Conservation (phyloP, 2,329 filamentous ascomycete genomes). For the Furcasterigmium sp. region DNA sequence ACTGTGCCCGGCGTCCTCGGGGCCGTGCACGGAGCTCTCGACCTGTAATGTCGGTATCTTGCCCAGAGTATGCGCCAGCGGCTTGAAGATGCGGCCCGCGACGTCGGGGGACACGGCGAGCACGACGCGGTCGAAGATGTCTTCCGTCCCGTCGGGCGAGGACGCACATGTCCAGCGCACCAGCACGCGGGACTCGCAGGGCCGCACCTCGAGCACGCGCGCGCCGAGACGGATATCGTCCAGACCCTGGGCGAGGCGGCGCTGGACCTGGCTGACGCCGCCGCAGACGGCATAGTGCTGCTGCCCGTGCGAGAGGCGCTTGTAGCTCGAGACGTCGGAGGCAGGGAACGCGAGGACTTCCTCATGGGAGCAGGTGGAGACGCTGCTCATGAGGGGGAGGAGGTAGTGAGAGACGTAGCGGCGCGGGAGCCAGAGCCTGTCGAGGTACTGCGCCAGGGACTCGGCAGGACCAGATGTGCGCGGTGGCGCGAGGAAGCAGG, state of each 20-base stretch:
- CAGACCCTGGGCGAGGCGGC: conserved; percentile 34
- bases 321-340: conserved; percentile 45
- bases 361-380: conserved; percentile 49
- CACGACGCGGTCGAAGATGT: conserved; percentile 45
- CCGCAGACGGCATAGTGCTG: conserved; percentile 45
- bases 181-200: too few species aligned
- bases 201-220: conserved; percentile 26
- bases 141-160: conserved; percentile 14
- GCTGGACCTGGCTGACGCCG: conserved; percentile 44
- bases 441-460: conserved; percentile 41
- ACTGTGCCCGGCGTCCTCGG: too few species aligned
- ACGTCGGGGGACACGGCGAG: conserved; percentile 51
- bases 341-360: conserved; percentile 47
- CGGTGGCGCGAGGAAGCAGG: conserved; percentile 39
- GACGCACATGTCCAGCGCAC: conserved; percentile 23
- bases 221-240: conserved; percentile 31
- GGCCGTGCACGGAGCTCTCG: conserved; percentile 35
- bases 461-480: too few species aligned
- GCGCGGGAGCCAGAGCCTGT: conserved; percentile 42
- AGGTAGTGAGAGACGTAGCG: conserved; percentile 44
- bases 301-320: conserved; percentile 37
- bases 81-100: conserved; percentile 40
- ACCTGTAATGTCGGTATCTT: conserved; percentile 43
- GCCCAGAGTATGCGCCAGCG: conserved; percentile 28
- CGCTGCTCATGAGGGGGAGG: conserved; percentile 47